These are phyloP conservation scores for Diospyros lotus DNA, from an alignment of 148 eudicot species.

Conservation along the genomic window DNA sequence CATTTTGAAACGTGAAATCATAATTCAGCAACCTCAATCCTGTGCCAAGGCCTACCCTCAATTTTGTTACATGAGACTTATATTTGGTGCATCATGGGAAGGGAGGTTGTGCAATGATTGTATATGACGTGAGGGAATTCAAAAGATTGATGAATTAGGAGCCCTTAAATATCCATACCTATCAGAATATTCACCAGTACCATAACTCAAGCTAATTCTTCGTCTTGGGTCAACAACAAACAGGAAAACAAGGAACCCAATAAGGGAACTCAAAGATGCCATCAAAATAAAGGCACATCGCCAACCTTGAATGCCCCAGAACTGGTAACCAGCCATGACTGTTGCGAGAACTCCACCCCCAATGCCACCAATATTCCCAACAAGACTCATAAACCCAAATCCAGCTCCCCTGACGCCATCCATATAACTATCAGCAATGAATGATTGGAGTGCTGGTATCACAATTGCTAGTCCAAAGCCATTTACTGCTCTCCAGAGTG, in stretches of 20 bases:
- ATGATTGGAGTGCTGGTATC: slow-evolving; percentile 91
- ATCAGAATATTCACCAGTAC: slow-evolving; percentile 25
- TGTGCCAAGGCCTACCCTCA: no score
- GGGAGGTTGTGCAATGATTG: no score
- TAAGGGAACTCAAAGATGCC: slow-evolving; percentile 60
- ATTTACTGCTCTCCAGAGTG: slow-evolving; percentile 88
- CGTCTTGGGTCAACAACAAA: slow-evolving; percentile 77
- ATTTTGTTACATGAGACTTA: no score
- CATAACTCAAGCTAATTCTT: slow-evolving; percentile 12
- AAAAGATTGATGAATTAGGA: neutral
- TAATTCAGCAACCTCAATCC: no score
- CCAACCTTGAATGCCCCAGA: slow-evolving; percentile 86
- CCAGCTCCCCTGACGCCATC: slow-evolving; percentile 82
- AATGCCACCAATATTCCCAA: slow-evolving; percentile 82
- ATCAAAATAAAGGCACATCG: slow-evolving; percentile 70
- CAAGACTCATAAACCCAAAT: slow-evolving; percentile 73
- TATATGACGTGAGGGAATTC: neutral
- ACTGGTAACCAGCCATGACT: slow-evolving; percentile 76
- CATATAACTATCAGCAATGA: slow-evolving; percentile 80
- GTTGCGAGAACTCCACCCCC: slow-evolving; percentile 91
- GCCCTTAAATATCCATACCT: slow-evolving; percentile 30
- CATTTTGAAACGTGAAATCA: no score
- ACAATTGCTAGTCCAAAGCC: slow-evolving; percentile 97
- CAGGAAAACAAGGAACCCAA: slow-evolving; percentile 63
- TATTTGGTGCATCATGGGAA: no score